phyloP scores from a whole-genome alignment of 129 eudicot species.

The Cynara cardunculus region DNA sequence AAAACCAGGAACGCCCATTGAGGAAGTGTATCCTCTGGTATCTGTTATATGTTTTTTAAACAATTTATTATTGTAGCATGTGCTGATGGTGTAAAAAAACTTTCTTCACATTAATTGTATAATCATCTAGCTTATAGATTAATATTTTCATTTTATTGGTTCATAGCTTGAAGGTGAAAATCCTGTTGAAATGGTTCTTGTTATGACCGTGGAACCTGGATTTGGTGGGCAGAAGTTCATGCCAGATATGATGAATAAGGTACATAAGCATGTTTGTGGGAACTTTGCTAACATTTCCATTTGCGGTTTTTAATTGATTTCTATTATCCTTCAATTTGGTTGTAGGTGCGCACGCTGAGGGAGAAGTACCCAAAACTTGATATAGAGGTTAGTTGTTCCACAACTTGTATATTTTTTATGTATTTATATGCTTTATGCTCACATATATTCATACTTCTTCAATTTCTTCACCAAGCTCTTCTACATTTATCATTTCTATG shows the following conservation, averaged over 20 bases:
- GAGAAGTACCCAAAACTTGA: constrained; percentile 75
- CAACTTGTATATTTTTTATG: not conserved
- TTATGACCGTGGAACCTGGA: constrained; percentile 97
- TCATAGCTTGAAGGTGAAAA: constrained; percentile 64
- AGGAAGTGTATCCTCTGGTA: constrained; percentile 94
- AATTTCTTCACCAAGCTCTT: not conserved
- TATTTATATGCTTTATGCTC: not conserved
- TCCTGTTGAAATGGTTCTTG: constrained; percentile 92
- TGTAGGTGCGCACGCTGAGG: constrained; percentile 67
- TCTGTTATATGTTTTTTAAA: not conserved
- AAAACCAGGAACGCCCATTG: constrained; percentile 89
- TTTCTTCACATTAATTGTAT: not conserved
- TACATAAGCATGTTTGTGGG: constrained; percentile 9
- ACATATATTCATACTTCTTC: not conserved
- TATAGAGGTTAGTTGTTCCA: constrained; percentile 57
- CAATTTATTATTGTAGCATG: not conserved
- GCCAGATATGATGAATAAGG: constrained; percentile 97
- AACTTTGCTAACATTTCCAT: not conserved
- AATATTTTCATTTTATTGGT: not conserved
- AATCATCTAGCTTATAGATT: not conserved
- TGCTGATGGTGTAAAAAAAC: not conserved
- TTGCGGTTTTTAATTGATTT: not conserved
- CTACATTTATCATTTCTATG: not conserved
- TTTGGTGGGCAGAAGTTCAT: constrained; percentile 98
- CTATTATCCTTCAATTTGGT: not conserved